Evolutionary conservation across 2,329 filamentous ascomycete species (phyloP).

Genomic region (Calonectria pauciramosa): DNA sequence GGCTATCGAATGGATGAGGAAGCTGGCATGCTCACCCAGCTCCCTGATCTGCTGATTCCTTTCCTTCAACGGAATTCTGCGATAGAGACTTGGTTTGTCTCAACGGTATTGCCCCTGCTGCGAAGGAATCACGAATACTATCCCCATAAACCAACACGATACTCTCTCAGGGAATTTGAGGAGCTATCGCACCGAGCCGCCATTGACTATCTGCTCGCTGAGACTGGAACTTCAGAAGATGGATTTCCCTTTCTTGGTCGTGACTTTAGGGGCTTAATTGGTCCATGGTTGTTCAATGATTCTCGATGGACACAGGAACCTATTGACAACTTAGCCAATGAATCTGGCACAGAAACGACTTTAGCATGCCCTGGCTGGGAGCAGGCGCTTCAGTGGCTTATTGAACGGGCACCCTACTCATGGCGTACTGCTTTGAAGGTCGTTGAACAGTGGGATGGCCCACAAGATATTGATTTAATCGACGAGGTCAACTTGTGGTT

Average conservation of each 20-base stretch:
- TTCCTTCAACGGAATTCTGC: slow-evolving; percentile 74
- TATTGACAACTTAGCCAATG: slow-evolving; percentile 8
- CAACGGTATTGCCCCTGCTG: slow-evolving; percentile 76
- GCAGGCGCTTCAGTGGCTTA: slow-evolving; percentile 76
- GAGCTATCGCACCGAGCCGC: slow-evolving; percentile 70
- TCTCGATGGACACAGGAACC: slow-evolving; percentile 63
- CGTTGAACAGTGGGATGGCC: slow-evolving; percentile 81
- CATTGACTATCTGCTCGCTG: slow-evolving; percentile 72
- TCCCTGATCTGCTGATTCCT: slow-evolving; percentile 76
- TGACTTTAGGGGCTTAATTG: slow-evolving; percentile 77
- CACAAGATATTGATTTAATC: slow-evolving; percentile 77
- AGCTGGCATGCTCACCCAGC: slow-evolving; percentile 77
- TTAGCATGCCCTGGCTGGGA: slow-evolving; percentile 75
- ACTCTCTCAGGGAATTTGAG: slow-evolving; percentile 75
- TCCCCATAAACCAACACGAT: slow-evolving; percentile 59
- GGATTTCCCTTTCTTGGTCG: slow-evolving; percentile 64
- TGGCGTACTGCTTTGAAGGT: slow-evolving; percentile 74
- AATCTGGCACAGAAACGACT: slow-evolving; percentile 48
- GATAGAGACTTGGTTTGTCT: slow-evolving; percentile 77
- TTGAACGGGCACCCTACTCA: slow-evolving; percentile 68
- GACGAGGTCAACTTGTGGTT: slow-evolving; percentile 70
- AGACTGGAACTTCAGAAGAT: slow-evolving; percentile 61
- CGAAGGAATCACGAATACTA: slow-evolving; percentile 80
- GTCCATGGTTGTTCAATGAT: slow-evolving; percentile 80
- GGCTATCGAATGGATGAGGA: slow-evolving; percentile 78